phyloP scores from a whole-genome alignment of 257 asterid species.

The Solanum ossicruentum region DNA sequence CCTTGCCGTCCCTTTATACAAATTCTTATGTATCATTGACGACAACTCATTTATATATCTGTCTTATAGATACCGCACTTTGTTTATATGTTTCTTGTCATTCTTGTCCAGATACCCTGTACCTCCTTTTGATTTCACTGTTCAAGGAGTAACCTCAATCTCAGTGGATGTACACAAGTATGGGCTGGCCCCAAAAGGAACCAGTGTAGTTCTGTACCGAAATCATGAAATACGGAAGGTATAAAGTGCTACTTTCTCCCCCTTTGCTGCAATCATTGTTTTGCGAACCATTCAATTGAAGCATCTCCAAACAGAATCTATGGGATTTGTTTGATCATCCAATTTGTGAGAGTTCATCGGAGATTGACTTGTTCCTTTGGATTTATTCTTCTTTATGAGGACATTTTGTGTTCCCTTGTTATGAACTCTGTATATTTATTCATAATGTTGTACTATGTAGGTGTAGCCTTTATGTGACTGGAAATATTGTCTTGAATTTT shows the following conservation, averaged over 20 bases:
- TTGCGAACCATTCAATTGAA: not conserved
- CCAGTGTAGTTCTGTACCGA: slow-evolving; percentile 84
- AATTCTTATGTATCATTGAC: not conserved
- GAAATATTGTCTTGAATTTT: not conserved
- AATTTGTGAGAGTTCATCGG: not conserved
- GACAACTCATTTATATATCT: not conserved
- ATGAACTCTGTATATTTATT: not conserved
- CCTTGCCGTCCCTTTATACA: not conserved
- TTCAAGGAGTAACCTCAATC: slow-evolving; percentile 86
- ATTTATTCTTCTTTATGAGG: not conserved
- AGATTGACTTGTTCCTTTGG: not conserved
- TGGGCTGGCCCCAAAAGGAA: slow-evolving; percentile 99
- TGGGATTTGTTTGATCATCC: not conserved
- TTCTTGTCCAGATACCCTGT: slow-evolving; percentile 61
- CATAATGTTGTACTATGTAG: not conserved
- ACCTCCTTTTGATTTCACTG: slow-evolving; percentile 89
- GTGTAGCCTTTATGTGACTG: not conserved
- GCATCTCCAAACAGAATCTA: not conserved
- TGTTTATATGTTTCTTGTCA: not conserved
- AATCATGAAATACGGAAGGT: slow-evolving; percentile 86
- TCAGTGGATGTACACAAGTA: slow-evolving; percentile 98
- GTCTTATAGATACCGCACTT: not conserved
- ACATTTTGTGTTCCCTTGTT: not conserved
- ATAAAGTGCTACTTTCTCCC: not conserved
- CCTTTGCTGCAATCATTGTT: not conserved